Base-by-base conservation (phyloP, 305 asterid species). In the Lippia alba region DNA sequence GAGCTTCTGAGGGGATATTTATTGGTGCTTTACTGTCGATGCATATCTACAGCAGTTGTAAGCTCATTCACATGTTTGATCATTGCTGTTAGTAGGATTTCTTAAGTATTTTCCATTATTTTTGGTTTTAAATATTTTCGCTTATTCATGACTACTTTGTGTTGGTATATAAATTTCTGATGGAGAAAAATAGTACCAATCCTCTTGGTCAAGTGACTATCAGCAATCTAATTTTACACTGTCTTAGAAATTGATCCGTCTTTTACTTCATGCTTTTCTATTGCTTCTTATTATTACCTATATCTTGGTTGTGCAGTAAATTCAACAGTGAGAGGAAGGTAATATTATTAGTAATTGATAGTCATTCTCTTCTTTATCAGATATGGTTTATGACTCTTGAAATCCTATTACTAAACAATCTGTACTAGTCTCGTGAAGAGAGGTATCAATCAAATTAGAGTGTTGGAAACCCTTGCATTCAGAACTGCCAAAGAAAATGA, bases 11-110 rank as follows among this genome's bases (percentile, higher is more conserved):
- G 84, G 99, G 99, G 53, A 87, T 95, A 41, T 95, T 95, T 79
- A 86, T 95, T 16, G 99, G 99, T 48, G 91, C 93, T 44, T 92
- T 95, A 78, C 96, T 95, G 66, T 95, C 99, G 32, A 95, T 95
- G 98, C 92, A n/a, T 98, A 74, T 95, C 99, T 46, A 95, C 98
- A 24, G 98, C 99, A 48, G 99, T 95, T 90, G 99, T 95, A 90
- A 85, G 73, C 71, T 76, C 61, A 40, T 19, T 56, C 61, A 55
- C 73, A 71, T 76, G 66, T 49, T 65, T 61, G 39, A 51, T 60
- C 41, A 19, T 46, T 72, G 44, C 30, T 67, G 61, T 76, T 71
- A n/a, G 39, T 41, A 66, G 34, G 50, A 2, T 30, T n/a, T 64
- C 70, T 36, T 40, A 4, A n/a, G n/a, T n/a, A n/a, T n/a, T n/a